A percentile compares a stretch with the other conserved stretches of the same genome.
These are phyloP conservation scores for Trypanosomatidae sp. DNA, from an alignment of 208 protist species.

Conservation along the genomic window DNA sequence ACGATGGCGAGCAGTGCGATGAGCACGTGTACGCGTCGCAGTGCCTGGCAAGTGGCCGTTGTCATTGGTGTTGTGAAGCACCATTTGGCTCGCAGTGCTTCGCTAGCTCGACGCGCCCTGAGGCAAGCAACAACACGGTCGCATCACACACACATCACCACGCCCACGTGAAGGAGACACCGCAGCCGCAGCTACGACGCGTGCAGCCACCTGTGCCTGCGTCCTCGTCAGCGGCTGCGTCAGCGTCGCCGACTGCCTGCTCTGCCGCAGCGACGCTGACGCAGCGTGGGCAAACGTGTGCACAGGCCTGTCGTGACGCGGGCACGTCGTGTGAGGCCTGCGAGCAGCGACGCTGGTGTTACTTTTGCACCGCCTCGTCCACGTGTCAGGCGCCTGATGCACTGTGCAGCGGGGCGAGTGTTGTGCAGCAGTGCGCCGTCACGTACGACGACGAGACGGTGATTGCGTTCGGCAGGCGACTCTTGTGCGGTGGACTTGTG, in stretches of 20 bases:
- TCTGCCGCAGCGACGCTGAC: slow-evolving; percentile 6
- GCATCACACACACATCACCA: too few relatives aligned
- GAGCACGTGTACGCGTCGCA: not conserved
- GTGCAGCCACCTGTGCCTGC: too few relatives aligned
- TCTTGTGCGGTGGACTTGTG: not conserved
- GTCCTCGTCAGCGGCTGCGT: too few relatives aligned
- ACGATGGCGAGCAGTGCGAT: too few relatives aligned
- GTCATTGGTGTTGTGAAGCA: slow-evolving; percentile 4
- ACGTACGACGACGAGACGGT: not conserved
- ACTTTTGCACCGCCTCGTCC: not conserved
- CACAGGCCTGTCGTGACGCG: slow-evolving; percentile 1
- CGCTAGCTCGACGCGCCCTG: too few relatives aligned
- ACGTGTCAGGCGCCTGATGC: not conserved
- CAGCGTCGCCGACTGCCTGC: slow-evolving; percentile 2
- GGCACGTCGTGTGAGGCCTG: not conserved
- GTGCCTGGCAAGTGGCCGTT: not conserved
- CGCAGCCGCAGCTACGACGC: too few relatives aligned
- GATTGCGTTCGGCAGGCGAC: not conserved
- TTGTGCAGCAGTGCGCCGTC: slow-evolving; percentile 3
- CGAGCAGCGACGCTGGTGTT: slow-evolving; percentile 4
- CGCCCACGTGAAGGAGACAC: too few relatives aligned
- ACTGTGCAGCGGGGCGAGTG: not conserved
- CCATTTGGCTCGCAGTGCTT: slow-evolving; percentile 5
- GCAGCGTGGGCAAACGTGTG: slow-evolving; percentile 9
- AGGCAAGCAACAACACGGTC: too few relatives aligned